A percentile compares a stretch with the other conserved stretches of the same genome.
Evolutionary conservation across 179 eudicot species (phyloP).

Genomic region (Pouteria campechiana): DNA sequence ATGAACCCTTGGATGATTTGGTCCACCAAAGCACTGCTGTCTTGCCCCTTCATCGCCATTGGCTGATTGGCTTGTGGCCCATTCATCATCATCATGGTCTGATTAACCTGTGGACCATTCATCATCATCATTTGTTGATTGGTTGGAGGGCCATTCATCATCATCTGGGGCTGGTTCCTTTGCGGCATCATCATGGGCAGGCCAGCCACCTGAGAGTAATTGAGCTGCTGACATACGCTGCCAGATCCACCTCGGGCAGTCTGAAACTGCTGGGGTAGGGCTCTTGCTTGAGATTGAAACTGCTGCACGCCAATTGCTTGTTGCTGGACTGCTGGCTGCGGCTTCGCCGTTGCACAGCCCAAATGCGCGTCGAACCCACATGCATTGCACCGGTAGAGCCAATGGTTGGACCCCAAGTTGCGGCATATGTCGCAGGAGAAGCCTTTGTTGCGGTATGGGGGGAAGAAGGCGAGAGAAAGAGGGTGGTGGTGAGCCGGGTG

Average conservation of each 20-base stretch:
- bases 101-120: neutral
- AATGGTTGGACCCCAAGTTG: conserved; percentile 10
- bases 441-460: conserved; percentile 11
- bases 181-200: too few species aligned
- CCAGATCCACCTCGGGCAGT: too few species aligned
- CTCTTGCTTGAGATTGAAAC: neutral
- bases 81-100: conserved; percentile 4
- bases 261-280: neutral
- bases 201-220: too few species aligned
- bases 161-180: too few species aligned
- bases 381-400: conserved; percentile 18
- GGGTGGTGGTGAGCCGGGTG: conserved; percentile 11
- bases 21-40: conserved; percentile 2
- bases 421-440: conserved; percentile 16
- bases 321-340: neutral
- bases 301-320: conserved; percentile 1
- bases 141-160: too few species aligned
- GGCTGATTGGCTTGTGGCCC: neutral
- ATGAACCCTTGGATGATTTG: conserved; percentile 8
- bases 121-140: neutral
- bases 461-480: conserved; percentile 7
- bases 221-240: too few species aligned
- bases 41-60: neutral
- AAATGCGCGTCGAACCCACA: conserved; percentile 26
- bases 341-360: conserved; percentile 4